These are phyloP conservation scores for Ogataea methylovora DNA, from an alignment of 805 yeast species.

Conservation along the genomic window DNA sequence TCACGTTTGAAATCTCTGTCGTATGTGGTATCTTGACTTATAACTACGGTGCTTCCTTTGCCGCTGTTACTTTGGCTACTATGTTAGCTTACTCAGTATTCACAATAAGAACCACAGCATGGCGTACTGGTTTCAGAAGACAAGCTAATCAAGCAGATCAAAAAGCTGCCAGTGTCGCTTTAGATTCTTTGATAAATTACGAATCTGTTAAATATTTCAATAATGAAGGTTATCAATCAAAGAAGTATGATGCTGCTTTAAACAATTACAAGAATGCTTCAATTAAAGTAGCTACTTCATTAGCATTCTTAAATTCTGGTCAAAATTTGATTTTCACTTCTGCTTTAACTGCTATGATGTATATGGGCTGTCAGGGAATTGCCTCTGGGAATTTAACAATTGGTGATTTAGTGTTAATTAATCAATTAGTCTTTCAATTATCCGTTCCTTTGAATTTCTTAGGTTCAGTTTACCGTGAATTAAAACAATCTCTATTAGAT, in stretches of 20 bases:
- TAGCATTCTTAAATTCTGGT: conserved; percentile 73
- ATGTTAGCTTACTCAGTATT: conserved; percentile 85
- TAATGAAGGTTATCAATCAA: conserved; percentile 74
- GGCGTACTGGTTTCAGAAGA: conserved; percentile 91
- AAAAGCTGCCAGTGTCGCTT: conserved; percentile 88
- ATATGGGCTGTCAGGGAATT: conserved; percentile 95
- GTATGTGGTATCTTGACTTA: conserved; percentile 93
- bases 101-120: conserved; percentile 87
- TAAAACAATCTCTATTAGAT: conserved; percentile 86
- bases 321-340: conserved; percentile 76
- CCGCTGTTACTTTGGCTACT: conserved; percentile 79
- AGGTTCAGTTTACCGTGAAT: conserved; percentile 92
- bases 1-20: conserved; percentile 82
- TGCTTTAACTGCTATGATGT: conserved; percentile 96
- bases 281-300: conserved; percentile 76
- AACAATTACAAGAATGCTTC: conserved; percentile 66
- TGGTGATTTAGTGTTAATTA: conserved; percentile 90
- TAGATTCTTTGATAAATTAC: conserved; percentile 88
- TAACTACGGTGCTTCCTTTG: conserved; percentile 84
- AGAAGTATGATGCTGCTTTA: conserved; percentile 73
- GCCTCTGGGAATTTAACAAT: conserved; percentile 75
- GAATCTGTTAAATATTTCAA: conserved; percentile 94
- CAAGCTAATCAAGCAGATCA: conserved; percentile 91
- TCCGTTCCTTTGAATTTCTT: conserved; percentile 91
- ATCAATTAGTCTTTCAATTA: conserved; percentile 92